Evolutionary conservation across 164 flowering plant genomes (phyloP), one percentile per base, ranked within the genome.

Genomic region (Piper betle): DNA sequence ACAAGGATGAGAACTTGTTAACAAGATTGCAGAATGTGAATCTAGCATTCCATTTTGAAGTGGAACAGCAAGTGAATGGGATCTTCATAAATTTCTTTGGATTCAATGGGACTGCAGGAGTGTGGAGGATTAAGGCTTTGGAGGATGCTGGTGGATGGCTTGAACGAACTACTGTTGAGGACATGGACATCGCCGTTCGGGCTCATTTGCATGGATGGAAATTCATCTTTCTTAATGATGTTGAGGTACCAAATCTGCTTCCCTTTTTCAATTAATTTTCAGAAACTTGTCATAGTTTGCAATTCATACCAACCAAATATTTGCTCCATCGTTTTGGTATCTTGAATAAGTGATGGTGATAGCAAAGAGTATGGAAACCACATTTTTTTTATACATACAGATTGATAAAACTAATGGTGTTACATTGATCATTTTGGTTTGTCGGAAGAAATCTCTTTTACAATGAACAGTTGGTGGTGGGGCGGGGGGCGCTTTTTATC

Each of bases 71-170:
- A 71, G 99, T 93, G 40, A 93, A 93, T 76, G 90, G 99, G 37
- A 75, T 84, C 53, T 93, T 93, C 76, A 52, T 90, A 37, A 85
- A 86, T 65, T 93, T 93, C 85, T 93, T 93, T 55, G 98, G 98
- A 54, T 93, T 93, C 62, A 93, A 93, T 74, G 98, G 98, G 37
- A 93, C 98, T 18, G 97, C 98, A 39, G 98, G 98, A 6, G 88
- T 93, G 18, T 93, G 98, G 98, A 84, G 99, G 74, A 90, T 84
- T 13, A 88, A 82, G 80, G 95, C 99, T 13, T 77, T 93, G 72
- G 99, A 93, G 74, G 96, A 88, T 2, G 66, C 97, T 3, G 99
- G 99, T 69, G 99, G 99, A 5, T 93, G 99, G 99, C 68, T 93
- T 77, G 99, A 93, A 79, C 80, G 99, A 70, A 93, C 99, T 58